phyloP scores from a whole-genome alignment of 768 basidiomycete genomes.

The Panellus pusillus region DNA sequence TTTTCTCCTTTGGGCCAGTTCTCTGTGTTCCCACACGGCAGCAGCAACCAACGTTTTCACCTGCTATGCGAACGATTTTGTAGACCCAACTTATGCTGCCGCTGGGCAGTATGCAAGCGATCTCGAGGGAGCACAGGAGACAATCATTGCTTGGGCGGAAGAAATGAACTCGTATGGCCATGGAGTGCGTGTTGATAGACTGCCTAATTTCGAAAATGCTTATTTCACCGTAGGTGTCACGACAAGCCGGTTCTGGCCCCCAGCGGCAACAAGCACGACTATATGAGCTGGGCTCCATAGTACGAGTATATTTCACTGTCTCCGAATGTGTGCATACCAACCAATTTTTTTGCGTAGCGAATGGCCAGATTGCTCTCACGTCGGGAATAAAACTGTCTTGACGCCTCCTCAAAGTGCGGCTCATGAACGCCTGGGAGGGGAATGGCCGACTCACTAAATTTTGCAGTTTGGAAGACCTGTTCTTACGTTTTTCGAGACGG shows the following conservation, averaged over 20 bases:
- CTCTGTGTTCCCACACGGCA: no score
- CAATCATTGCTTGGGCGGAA: conserved; percentile 49
- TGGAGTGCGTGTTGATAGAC: conserved; percentile 41
- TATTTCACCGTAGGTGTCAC: conserved; percentile 45
- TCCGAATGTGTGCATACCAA: no score
- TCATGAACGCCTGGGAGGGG: not conserved
- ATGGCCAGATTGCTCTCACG: conserved; percentile 65
- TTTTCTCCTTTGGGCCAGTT: no score
- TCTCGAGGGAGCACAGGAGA: conserved; percentile 45
- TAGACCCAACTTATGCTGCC: conserved; percentile 49
- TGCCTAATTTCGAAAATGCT: not conserved
- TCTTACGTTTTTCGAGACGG: conserved; percentile 60
- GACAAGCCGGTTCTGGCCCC: conserved; percentile 49
- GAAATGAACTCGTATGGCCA: conserved; percentile 41
- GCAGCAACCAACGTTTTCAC: conserved; percentile 22
- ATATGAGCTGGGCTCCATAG: conserved; percentile 76
- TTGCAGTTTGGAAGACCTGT: conserved; percentile 57
- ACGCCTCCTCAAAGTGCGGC: conserved; percentile 48
- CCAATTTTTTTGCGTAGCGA: conserved; percentile 33
- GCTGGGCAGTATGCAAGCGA: conserved; percentile 38
- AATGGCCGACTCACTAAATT: not conserved
- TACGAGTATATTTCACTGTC: conserved; percentile 28
- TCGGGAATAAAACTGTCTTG: conserved; percentile 56
- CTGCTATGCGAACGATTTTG: conserved; percentile 56
- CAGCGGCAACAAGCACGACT: conserved; percentile 58